Evolutionary conservation across 495 filamentous ascomycete species (phyloP).

Genomic region (Immersiella caudata): DNA sequence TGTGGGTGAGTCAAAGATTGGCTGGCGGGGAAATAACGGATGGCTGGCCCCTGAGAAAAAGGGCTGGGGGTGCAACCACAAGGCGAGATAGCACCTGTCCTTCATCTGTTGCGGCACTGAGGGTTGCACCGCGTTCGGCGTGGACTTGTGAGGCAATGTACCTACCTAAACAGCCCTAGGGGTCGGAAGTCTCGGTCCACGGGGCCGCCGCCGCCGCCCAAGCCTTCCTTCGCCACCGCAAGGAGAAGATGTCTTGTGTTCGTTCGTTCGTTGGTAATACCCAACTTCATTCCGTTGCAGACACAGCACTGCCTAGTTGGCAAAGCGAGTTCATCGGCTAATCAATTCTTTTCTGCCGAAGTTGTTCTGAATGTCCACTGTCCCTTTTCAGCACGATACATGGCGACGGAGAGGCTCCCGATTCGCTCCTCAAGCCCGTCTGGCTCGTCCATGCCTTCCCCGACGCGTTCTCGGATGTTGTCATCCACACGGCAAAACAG

Average conservation of each 20-base stretch:
- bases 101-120: not conserved
- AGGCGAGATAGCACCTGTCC: not conserved
- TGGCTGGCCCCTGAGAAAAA: not conserved
- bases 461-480: slow-evolving; percentile 36
- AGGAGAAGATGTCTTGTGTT: too few relatives aligned
- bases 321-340: not conserved
- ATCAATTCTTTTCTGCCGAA: not conserved
- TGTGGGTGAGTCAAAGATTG: not conserved
- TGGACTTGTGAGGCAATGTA: too few relatives aligned
- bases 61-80: not conserved
- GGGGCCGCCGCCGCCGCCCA: not conserved
- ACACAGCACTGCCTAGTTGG: not conserved
- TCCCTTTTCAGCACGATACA: slow-evolving; percentile 36
- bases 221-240: too few relatives aligned
- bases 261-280: too few relatives aligned
- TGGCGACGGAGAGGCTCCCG: slow-evolving; percentile 35
- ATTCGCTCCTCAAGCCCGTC: slow-evolving; percentile 37
- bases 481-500: slow-evolving; percentile 43
- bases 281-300: too few relatives aligned
- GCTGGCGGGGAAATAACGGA: not conserved
- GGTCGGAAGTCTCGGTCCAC: not conserved
- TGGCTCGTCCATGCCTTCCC: slow-evolving; percentile 41
- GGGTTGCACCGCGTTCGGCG: too few relatives aligned
- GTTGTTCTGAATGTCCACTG: slow-evolving; percentile 39
- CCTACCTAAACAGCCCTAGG: too few relatives aligned